Evolutionary conservation across 345 rosid genomes (phyloP), one percentile per base, ranked within the genome.

Genomic region (Euclidium syriacum): DNA sequence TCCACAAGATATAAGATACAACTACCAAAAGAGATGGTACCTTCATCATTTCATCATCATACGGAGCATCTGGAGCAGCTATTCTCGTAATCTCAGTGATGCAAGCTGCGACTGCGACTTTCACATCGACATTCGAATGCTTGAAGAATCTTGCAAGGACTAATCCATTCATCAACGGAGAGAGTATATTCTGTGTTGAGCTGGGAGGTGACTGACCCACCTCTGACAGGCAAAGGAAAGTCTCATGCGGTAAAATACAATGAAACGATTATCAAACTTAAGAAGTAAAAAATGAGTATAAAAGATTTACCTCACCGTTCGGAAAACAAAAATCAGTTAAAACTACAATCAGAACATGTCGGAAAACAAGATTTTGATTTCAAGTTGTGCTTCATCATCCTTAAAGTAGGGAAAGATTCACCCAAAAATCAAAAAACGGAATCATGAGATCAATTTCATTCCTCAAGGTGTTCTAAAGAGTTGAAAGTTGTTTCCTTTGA

Each of bases 121-220:
- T 82, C 32, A 90, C 92, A 63, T 90, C 88, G 54, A 41, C 77
- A 66, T 86, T 69, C 32, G 83, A 50, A 72, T 87, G 95, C 71
- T 41, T 69, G 36, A 85, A 79, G 39, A 87, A 77, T 46, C 65
- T 64, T 62, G 78, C 79, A 23, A 74, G 51, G 38, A 83, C 79
- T 71, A 90, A 73, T 33, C 87, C 85, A 51, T 73, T 74, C 52
- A 57, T 40, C 24, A 86, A 78, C 17, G 88, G 84, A 68, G 81
- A 64, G 36, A 90, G 77, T 18, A 90, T 83, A 57, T 48, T 63
- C 64, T 73, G 77, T 78, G 83, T 80, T 19, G 83, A 58, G 40
- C 63, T 40, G 22, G 80, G 29, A 12, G 87, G 95, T 3, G 84
- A 78, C 59, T 90, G 95, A 60, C 80, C 87, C 60, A 89, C 96